Percentiles rank a stretch among this genome's conserved stretches.
Conservation (phyloP, 345 rosid species). For the Isatis tinctoria region DNA sequence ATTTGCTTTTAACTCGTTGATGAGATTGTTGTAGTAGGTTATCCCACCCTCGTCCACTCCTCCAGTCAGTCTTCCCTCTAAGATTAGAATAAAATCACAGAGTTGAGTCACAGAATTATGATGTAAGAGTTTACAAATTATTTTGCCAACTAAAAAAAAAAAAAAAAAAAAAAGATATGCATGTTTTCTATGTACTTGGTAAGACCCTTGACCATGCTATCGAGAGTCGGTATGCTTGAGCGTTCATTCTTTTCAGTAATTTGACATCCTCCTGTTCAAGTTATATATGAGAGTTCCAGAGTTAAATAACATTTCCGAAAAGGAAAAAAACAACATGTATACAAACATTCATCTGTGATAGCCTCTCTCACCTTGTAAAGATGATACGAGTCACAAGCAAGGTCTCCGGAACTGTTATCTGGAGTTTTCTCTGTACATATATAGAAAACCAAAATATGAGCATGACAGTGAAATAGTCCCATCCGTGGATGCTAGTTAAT, state of each 20-base stretch:
- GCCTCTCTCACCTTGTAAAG: no score
- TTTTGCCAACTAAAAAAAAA: no score
- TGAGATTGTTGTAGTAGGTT: no score
- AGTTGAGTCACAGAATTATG: not conserved
- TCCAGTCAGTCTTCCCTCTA: conserved; percentile 40
- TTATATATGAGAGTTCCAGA: conserved; percentile 25
- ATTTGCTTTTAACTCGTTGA: no score
- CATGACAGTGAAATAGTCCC: no score
- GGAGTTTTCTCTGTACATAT: no score
- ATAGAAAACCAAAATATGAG: not conserved
- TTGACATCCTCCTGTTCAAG: conserved; percentile 10
- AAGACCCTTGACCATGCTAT: conserved; percentile 41
- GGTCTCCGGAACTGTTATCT: no score
- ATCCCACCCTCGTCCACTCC: no score
- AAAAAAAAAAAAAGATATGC: no score
- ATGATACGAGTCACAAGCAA: no score
- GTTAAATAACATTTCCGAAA: not conserved
- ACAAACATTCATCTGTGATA: not conserved
- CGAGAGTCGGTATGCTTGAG: conserved; percentile 15
- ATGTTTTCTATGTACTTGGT: conserved; percentile 29
- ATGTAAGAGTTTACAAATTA: no score
- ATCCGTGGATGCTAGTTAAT: no score
- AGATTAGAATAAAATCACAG: not conserved
- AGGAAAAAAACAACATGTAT: not conserved
- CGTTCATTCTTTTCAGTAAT: not conserved